phyloP scores from a whole-genome alignment of 1,284 basidiomycete genomes.

The Puccinia sorghi region DNA sequence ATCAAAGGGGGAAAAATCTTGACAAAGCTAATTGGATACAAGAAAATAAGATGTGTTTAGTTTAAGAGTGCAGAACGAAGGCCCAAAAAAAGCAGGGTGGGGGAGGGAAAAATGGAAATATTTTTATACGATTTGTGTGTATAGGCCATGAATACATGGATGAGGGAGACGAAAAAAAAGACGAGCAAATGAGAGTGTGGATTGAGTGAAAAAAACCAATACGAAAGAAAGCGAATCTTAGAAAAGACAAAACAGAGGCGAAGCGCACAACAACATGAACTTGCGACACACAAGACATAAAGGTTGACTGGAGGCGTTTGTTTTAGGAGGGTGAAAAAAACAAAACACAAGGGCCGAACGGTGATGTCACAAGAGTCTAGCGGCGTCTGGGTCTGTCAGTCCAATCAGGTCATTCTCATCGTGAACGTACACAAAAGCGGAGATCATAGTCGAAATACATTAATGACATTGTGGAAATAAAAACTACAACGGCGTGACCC shows the following conservation, averaged over 20 bases:
- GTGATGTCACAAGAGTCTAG: neutral
- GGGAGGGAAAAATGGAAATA: neutral
- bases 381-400: neutral
- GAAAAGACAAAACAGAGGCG: neutral
- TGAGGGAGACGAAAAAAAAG: neutral
- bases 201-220: neutral
- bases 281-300: slow-evolving; percentile 6
- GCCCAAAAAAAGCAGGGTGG: neutral
- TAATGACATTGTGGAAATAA: slow-evolving; percentile 1
- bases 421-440: neutral
- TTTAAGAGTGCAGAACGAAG: neutral
- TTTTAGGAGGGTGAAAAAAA: neutral
- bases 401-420: slow-evolving; percentile 1
- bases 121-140: neutral
- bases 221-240: neutral
- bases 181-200: slow-evolving; percentile 18
- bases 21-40: neutral
- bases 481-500: slow-evolving; percentile 12
- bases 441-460: slow-evolving; percentile 20
- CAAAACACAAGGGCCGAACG: neutral
- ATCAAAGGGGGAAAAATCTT: too few relatives aligned
- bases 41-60: neutral
- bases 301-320: neutral
- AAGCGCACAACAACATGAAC: slow-evolving; percentile 1
- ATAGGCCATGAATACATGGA: neutral